Evolutionary conservation across 768 basidiomycete species (phyloP).

Genomic region (Polyporus arcularius): DNA sequence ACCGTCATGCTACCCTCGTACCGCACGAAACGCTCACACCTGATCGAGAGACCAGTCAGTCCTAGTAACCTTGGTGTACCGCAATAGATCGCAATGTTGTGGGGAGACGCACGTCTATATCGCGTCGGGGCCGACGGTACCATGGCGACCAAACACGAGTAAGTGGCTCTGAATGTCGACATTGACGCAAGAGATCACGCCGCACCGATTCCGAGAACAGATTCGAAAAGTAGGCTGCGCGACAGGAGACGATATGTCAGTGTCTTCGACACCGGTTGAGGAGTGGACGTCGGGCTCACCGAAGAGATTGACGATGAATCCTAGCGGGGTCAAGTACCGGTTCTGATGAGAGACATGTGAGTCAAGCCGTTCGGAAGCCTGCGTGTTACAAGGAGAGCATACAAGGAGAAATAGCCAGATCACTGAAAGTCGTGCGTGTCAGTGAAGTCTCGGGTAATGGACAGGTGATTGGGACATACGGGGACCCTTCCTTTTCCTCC

Average conservation of each 20-base stretch:
- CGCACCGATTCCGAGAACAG: slow-evolving; percentile 22
- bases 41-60: not conserved
- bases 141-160: not conserved
- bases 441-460: not conserved
- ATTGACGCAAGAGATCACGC: no score
- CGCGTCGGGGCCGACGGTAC: no score
- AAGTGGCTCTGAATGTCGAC: no score
- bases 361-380: not conserved
- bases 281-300: slow-evolving; percentile 15
- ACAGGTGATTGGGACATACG: slow-evolving; percentile 36
- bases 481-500: slow-evolving; percentile 49
- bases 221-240: slow-evolving; percentile 25
- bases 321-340: slow-evolving; percentile 63
- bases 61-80: no score
- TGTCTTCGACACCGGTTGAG: no score
- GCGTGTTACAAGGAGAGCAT: slow-evolving; percentile 6
- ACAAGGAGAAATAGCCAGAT: slow-evolving; percentile 41
- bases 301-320: slow-evolving; percentile 57
- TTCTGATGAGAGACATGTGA: slow-evolving; percentile 41
- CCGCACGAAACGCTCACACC: slow-evolving; percentile 33
- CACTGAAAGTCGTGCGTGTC: slow-evolving; percentile 23
- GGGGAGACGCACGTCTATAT: not conserved
- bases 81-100: no score
- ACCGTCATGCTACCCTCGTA: slow-evolving; percentile 47
- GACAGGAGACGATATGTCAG: not conserved